phyloP scores from a whole-genome alignment of 2,329 filamentous ascomycete species.

The Neofusicoccum sp. region DNA sequence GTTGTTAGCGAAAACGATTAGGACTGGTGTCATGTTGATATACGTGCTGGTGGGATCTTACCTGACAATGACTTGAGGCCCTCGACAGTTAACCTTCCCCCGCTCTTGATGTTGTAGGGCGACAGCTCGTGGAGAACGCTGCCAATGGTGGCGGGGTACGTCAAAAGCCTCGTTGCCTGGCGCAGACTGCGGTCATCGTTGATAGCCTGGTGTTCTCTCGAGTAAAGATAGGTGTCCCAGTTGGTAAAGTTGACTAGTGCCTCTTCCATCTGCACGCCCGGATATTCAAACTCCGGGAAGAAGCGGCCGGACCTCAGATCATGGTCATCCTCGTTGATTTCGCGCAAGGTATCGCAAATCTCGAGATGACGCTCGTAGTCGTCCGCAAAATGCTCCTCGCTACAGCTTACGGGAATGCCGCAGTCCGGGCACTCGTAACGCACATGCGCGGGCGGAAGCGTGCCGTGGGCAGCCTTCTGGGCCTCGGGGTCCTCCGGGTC shows the following conservation, averaged over 20 bases:
- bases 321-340: constrained; percentile 98
- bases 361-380: constrained; percentile 92
- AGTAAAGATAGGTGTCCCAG: constrained; percentile 97
- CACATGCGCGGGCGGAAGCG: constrained; percentile 73
- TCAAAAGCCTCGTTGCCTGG: constrained; percentile 88
- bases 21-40: no score
- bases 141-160: constrained; percentile 88
- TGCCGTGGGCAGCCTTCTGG: constrained; percentile 54
- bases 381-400: constrained; percentile 90
- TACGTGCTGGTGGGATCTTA: no score
- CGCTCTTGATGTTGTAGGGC: constrained; percentile 78
- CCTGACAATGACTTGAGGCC: constrained; percentile 92
- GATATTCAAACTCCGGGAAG: constrained; percentile 93
- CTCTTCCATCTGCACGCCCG: constrained; percentile 85
- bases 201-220: constrained; percentile 84
- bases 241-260: constrained; percentile 95
- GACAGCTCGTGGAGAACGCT: constrained; percentile 93
- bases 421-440: constrained; percentile 96
- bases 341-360: constrained; percentile 83
- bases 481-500: constrained; percentile 64
- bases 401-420: constrained; percentile 90
- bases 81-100: constrained; percentile 76
- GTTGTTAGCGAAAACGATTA: not conserved
- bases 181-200: constrained; percentile 88
- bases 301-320: constrained; percentile 85